Conservation (phyloP, 352 stramenopile species). For the Globisporangium yorkense region DNA sequence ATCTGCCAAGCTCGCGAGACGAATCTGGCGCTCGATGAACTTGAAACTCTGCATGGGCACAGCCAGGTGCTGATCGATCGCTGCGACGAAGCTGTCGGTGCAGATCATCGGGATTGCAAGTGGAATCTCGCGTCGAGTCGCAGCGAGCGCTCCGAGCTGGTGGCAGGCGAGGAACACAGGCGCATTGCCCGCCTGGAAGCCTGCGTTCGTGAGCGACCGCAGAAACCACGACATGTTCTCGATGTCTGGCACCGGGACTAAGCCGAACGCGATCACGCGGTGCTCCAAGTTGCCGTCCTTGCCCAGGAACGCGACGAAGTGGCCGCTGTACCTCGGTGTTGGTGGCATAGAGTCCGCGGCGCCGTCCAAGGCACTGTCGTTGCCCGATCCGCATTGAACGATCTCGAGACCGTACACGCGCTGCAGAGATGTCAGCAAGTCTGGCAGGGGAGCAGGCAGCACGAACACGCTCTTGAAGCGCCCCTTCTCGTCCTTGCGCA, state of each 20-base stretch:
- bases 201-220: conserved; percentile 37
- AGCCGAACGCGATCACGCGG: conserved; percentile 60
- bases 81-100: conserved; percentile 54
- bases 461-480: conserved; percentile 72
- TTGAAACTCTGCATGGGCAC: conserved; percentile 53
- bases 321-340: conserved; percentile 38
- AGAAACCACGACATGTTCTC: conserved; percentile 80
- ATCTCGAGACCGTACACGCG: conserved; percentile 70
- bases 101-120: conserved; percentile 71
- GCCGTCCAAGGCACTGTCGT: conserved; percentile 18
- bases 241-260: conserved; percentile 56
- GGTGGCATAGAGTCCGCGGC: background rate
- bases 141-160: conserved; percentile 51
- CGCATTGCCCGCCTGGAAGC: conserved; percentile 37
- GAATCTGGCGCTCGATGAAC: conserved; percentile 41
- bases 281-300: conserved; percentile 68
- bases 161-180: conserved; percentile 59
- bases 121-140: conserved; percentile 39
- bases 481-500: conserved; percentile 52
- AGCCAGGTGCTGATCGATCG: conserved; percentile 58
- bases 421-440: conserved; percentile 48
- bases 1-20: conserved; percentile 48
- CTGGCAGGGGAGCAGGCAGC: conserved; percentile 49
- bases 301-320: conserved; percentile 48
- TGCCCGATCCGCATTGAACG: conserved; percentile 33